Evolutionary conservation across 371 early-diverging fungal genomes (phyloP), one percentile per base, ranked within the genome.

Genomic region (Mucor mucedo): DNA sequence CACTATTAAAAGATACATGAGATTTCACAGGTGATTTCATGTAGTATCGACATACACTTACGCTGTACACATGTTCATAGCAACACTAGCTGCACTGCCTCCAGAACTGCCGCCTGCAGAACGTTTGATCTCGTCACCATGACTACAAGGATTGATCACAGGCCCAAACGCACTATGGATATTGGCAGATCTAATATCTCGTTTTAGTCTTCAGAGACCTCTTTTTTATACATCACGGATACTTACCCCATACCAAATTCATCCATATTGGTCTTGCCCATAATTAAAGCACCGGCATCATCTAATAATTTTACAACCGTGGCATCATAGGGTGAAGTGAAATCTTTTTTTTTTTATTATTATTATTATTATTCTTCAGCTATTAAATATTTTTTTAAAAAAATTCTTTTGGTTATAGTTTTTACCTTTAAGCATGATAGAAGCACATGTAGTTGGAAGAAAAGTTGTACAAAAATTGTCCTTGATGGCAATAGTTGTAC

Each of bases 161-260:
- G 77, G 72, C 0, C 89, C 89, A 70, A 65, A 74, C 47, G 65
- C 65, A 50, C 80, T 84, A 58, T 77, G 80, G 4, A 77, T 62
- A 64, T 87, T 89, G 38, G 84, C 75, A 2, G 87, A 85, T 14
- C 82, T 78, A 65, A 21, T 21, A 21, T 21, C 21, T 21, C 1
- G 21, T 21, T 21, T 21, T 21, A 21, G 21, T 21, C 21, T 21
- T 21, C 21, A 21, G 21, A 21, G 42, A 16, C 49, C 42, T 21
- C 3, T 39, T 45, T 44, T 28, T 55, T 48, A 10, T 48, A 14
- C 10, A 5, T 10, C n/a, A 21, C 11, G n/a, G 9, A 30, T 13
- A 30, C 45, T 58, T 80, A 91, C 80, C 98, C 98, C 96, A 97
- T 97, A n/a, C 95, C 98, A 86, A 96, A 97, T 71, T 97, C 97